Conservation (phyloP, 768 basidiomycete genomes). For the Steccherinum ochraceum region DNA sequence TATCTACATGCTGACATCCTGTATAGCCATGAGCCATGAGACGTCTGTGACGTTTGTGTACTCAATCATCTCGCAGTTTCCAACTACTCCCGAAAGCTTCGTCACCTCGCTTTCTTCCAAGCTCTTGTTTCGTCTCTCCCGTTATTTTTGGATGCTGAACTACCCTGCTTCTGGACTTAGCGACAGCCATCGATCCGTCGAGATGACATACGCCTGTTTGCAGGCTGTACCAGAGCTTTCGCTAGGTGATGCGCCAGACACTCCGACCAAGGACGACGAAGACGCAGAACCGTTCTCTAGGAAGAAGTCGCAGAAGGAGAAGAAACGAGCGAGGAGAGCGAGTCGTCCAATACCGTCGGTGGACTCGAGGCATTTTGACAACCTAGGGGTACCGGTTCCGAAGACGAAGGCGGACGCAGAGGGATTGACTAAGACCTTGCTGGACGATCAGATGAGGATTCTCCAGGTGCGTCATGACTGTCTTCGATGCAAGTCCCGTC, state of each 20-base stretch:
- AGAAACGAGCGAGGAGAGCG: conserved; percentile 16
- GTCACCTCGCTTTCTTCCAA: background rate
- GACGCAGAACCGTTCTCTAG: conserved; percentile 2
- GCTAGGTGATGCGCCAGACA: background rate
- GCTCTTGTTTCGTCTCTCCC: conserved; percentile 1
- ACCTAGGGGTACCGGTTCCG: conserved; percentile 24
- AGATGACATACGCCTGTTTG: background rate
- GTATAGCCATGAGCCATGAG: background rate
- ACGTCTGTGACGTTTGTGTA: background rate
- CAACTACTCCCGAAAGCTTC: conserved; percentile 1
- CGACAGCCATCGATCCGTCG: conserved; percentile 6
- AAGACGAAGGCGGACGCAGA: conserved; percentile 14
- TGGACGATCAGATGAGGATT: conserved; percentile 18
- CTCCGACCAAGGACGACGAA: conserved; percentile 2
- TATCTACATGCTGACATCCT: background rate
- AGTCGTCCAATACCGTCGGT: conserved; percentile 8
- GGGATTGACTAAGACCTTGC: conserved; percentile 12
- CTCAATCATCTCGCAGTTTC: background rate
- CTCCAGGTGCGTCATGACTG: conserved; percentile 22
- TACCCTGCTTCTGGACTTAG: background rate
- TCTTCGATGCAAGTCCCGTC: background rate
- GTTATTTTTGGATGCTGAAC: conserved; percentile 4
- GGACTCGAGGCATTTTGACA: conserved; percentile 25
- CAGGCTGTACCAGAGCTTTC: background rate
- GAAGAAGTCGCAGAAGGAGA: conserved; percentile 1